A percentile compares a stretch with the other conserved stretches of the same genome.
Evolutionary conservation across 2,329 filamentous ascomycete genomes (phyloP).

Genomic region (Aspergillus ustus): DNA sequence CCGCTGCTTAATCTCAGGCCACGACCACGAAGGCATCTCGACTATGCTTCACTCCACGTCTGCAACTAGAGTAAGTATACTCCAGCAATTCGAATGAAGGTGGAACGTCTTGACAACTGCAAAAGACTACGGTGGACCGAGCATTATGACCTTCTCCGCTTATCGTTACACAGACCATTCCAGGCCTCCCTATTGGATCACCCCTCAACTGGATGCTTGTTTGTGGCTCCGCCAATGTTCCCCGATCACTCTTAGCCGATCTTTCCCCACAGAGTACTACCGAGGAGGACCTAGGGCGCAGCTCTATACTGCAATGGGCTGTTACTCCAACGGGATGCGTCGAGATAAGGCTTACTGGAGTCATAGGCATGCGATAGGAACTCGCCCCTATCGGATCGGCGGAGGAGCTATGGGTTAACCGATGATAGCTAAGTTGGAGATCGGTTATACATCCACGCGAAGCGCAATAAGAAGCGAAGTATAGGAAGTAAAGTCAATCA

Average conservation of each 20-base stretch:
- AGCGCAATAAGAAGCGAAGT: not conserved
- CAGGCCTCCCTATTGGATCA: not conserved
- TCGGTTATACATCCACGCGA: not conserved
- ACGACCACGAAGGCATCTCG: conserved; percentile 10
- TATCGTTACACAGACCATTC: conserved; percentile 8
- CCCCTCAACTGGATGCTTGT: not conserved
- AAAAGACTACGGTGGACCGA: not conserved
- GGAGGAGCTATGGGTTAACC: not conserved
- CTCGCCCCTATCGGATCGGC: not conserved
- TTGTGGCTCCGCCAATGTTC: not conserved
- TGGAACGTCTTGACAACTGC: not conserved
- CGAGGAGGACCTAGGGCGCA: too few species aligned
- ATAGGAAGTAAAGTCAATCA: not conserved
- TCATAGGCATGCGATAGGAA: not conserved
- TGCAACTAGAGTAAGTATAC: not conserved
- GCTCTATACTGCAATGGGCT: not conserved
- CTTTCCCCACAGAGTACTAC: not conserved
- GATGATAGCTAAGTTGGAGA: not conserved
- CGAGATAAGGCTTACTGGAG: not conserved
- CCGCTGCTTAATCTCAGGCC: conserved; percentile 9
- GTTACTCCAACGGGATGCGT: not conserved
- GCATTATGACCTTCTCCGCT: conserved; percentile 3
- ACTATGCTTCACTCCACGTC: not conserved
- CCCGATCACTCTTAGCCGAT: conserved; percentile 5
- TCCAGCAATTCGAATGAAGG: not conserved